Evolutionary conservation across 2,329 filamentous ascomycete genomes (phyloP), one percentile per base, ranked within the genome.

Genomic region (Ilyonectria destructans): DNA sequence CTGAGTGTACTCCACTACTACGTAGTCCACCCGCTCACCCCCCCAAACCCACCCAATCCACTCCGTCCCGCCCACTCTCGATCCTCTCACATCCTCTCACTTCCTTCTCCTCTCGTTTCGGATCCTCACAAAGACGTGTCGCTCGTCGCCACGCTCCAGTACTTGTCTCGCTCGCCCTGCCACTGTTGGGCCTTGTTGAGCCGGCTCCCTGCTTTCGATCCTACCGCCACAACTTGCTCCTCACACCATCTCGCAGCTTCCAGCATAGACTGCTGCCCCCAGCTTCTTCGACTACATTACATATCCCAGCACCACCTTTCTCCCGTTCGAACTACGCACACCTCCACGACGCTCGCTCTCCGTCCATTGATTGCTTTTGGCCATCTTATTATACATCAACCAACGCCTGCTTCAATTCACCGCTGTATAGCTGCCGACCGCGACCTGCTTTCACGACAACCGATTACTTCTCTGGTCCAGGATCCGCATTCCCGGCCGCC

Each of bases 61-160:
- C 48, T 51, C 48, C 49, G 31, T 54, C 48, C 48, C 55, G 58
- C 62, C 43, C 51, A 62, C 58, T 56, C 51, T 61, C 15, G 51
- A 61, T 61, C 56, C 57, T 62, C 56, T 43, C 56, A 43, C 63
- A 49, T 61, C 49, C 57, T 64, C 65, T 65, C 56, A 56, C 45
- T 43, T 58, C 54, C 35, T 54, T 66, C 58, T 66, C 67, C 58
- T 58, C 58, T 67, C 63, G 68, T 71, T 72, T 74, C 71, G 68
- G 67, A 74, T 70, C 70, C 58, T 60, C 63, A 64, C 48, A 66
- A 55, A 69, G 70, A 76, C 72, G 70, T 75, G 69, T 75, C 74
- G 69, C 67, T 73, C 66, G 66, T 68, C 71, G 74, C 67, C 72
- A 74, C 74, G 70, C 69, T 66, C 49, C 43, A 62, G n/a, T n/a